phyloP scores from a whole-genome alignment of 345 rosid genomes.

The Hibiscus trionum region DNA sequence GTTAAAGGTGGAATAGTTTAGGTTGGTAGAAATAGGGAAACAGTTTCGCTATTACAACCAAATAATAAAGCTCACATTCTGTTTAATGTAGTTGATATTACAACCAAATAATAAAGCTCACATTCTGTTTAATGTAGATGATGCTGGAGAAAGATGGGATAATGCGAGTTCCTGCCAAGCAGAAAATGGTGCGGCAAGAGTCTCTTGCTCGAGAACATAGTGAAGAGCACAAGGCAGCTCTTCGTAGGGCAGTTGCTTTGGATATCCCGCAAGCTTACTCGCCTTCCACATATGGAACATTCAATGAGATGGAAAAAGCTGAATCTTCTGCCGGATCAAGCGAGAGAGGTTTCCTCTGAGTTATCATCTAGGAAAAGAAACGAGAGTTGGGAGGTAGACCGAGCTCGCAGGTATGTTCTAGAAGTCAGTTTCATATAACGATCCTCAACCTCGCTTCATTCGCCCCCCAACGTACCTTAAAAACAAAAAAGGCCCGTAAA shows the following conservation, averaged over 20 bases:
- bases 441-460: neutral
- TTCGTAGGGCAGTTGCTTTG: conserved; percentile 59
- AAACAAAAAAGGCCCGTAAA: neutral
- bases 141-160: conserved; percentile 70
- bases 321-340: conserved; percentile 41
- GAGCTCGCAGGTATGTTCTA: conserved; percentile 36
- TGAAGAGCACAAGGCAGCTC: conserved; percentile 79
- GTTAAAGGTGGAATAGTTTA: neutral
- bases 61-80: neutral
- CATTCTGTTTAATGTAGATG: conserved; percentile 34
- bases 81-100: conserved; percentile 49
- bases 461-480: neutral
- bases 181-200: conserved; percentile 70
- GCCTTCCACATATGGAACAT: conserved; percentile 62
- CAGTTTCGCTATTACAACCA: neutral
- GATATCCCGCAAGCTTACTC: conserved; percentile 58
- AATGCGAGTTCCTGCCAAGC: conserved; percentile 64
- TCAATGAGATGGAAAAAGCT: conserved; percentile 35
- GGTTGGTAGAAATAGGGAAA: neutral
- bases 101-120: neutral
- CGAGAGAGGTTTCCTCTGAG: conserved; percentile 1
- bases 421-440: conserved; percentile 10
- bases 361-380: neutral
- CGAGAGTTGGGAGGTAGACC: conserved; percentile 39
- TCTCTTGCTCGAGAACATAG: conserved; percentile 64